Base-by-base conservation (phyloP, 2,329 filamentous ascomycete genomes). In the Fusarium coffeatum region DNA sequence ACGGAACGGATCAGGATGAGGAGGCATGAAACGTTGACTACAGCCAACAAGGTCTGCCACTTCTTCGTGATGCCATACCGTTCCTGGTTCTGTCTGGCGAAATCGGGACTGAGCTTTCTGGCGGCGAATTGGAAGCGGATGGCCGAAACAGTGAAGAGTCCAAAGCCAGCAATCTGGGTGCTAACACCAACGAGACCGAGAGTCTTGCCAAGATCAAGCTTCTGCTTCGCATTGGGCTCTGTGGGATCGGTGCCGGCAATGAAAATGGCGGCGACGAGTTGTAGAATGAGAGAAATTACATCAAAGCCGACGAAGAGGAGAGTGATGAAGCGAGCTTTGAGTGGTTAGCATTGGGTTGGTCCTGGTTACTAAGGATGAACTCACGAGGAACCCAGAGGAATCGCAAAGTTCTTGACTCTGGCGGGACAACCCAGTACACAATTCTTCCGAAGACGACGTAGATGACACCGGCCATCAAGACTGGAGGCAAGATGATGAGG, bases 61-160 rank as follows among this genome's bases (percentile, higher is more conserved):
- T 63, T 42, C 23, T 55, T 59, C 2, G 23, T 8, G 23, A 73
- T 68, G 1, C 66, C 71, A 3, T 72, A 22, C 43, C 63, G 66
- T 8, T 46, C 30, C 50, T 66, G 60, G 18, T 72, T 73, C 20
- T 56, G 43, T 5, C 40, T 57, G 8, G 56, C 70, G 28, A 71
- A 73, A 8, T 72, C 56, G 2, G 50, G 30, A 4, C 50, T 58
- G 5, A 74, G 25, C 1, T 34, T 47, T 20, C 62, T 60, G 2
- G 81, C 83, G 7, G 80, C 82, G 55, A 84, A 83, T 66, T 84
- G 82, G 69, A 85, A 86, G 9, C 83, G 80, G 5, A 79, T 74
- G 1, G 83, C 83, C 8, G 84, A 75, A 27, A 86, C 58, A 7
- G 78, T 79, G 58, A 86, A 85, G 5, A 85, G 74, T 1, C 83